A percentile compares a stretch with the other conserved stretches of the same genome.
Evolutionary conservation across 1,284 basidiomycete genomes (phyloP).

Genomic region (Coriolopsis trogii): DNA sequence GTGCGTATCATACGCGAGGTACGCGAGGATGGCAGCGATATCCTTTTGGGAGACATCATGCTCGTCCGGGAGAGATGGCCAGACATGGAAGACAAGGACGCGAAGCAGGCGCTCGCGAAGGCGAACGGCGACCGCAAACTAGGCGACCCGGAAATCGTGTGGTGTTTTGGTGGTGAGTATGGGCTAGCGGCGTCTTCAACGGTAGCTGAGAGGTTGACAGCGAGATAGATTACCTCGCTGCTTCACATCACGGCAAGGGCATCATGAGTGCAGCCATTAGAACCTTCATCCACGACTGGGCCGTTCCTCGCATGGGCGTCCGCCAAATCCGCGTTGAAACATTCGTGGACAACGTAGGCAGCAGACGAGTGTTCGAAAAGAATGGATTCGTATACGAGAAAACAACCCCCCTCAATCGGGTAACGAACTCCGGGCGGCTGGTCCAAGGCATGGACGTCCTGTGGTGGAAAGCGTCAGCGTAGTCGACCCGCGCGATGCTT

Average conservation of each 20-base stretch:
- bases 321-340: constrained; percentile 47
- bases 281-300: constrained; percentile 57
- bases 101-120: constrained; percentile 36
- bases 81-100: constrained; percentile 36
- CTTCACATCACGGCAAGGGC: constrained; percentile 61
- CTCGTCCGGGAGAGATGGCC: constrained; percentile 39
- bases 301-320: constrained; percentile 58
- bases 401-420: constrained; percentile 42
- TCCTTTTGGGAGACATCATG: constrained; percentile 48
- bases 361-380: constrained; percentile 64
- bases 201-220: not conserved
- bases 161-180: constrained; percentile 57
- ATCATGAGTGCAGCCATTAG: constrained; percentile 66
- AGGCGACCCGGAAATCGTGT: constrained; percentile 54
- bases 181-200: not conserved
- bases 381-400: constrained; percentile 54
- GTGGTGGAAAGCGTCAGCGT: constrained; percentile 27
- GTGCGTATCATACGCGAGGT: constrained; percentile 50
- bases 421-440: constrained; percentile 24
- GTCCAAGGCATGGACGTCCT: constrained; percentile 31
- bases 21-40: constrained; percentile 48
- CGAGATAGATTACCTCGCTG: constrained; percentile 51
- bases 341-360: constrained; percentile 56
- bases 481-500: not conserved
- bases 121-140: constrained; percentile 40